Evolutionary conservation across 2,329 filamentous ascomycete species (phyloP).

Genomic region (Lasiodiplodia hormozganensis): DNA sequence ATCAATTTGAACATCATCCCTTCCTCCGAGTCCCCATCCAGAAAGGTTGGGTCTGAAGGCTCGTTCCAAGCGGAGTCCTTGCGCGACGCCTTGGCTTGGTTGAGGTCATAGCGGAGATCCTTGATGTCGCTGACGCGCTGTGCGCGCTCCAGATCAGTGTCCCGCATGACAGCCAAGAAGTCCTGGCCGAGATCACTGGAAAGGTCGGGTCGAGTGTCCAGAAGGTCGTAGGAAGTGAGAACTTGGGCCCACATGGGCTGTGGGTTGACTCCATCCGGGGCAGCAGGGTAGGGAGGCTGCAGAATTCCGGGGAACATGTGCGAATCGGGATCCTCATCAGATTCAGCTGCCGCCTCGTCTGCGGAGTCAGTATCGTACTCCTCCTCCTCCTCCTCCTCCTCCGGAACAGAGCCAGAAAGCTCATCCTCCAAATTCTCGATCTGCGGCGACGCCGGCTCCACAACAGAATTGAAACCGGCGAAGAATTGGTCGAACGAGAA

Average conservation of each 20-base stretch:
- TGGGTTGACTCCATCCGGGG: neutral
- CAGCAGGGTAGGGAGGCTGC: neutral
- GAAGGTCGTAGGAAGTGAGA: neutral
- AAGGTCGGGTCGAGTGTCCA: accelerated
- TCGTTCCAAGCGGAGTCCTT: neutral
- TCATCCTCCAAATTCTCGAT: too few relatives aligned
- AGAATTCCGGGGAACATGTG: neutral
- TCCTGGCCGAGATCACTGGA: neutral
- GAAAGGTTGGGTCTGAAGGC: too few relatives aligned
- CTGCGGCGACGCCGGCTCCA: too few relatives aligned
- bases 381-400: too few relatives aligned
- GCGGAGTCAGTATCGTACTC: too few relatives aligned
- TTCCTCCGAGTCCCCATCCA: neutral
- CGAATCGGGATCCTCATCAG: too few relatives aligned
- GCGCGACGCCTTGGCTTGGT: neutral
- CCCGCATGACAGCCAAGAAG: neutral
- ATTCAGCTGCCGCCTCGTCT: too few relatives aligned
- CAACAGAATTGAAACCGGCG: too few relatives aligned
- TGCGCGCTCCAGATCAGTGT: neutral
- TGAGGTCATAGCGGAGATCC: neutral
- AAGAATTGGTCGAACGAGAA: too few relatives aligned
- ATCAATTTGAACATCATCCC: neutral
- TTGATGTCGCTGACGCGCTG: neutral
- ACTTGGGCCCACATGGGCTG: neutral
- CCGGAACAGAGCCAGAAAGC: too few relatives aligned